These are phyloP conservation scores for Podospora conica DNA, from an alignment of 495 filamentous ascomycete genomes.

Conservation along the genomic window DNA sequence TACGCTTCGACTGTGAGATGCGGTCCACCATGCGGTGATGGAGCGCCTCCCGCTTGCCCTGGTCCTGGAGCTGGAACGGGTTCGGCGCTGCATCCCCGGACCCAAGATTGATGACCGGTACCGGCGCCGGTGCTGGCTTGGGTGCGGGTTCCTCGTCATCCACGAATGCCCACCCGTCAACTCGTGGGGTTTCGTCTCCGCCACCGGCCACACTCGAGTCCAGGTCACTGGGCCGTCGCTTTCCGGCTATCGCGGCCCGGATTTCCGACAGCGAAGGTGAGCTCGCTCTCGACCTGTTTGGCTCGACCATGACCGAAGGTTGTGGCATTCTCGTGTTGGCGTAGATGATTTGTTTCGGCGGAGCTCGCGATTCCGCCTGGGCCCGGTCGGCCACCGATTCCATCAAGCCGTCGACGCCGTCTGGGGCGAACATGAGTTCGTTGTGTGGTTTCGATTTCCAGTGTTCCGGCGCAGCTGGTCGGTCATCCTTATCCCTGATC, in stretches of 20 bases:
- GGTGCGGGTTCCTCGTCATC: slow-evolving; percentile 61
- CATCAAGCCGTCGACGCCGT: slow-evolving; percentile 59
- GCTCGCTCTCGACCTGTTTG: slow-evolving; percentile 43
- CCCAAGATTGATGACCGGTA: slow-evolving; percentile 45
- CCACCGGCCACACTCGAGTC: slow-evolving; percentile 57
- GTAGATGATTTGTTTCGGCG: slow-evolving; percentile 71
- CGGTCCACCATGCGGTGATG: slow-evolving; percentile 90
- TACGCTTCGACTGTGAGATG: slow-evolving; percentile 65
- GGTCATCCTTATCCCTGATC: slow-evolving; percentile 57
- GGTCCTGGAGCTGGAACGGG: slow-evolving; percentile 75
- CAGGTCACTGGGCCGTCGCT: slow-evolving; percentile 54
- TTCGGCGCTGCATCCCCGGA: slow-evolving; percentile 59
- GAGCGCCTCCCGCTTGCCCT: slow-evolving; percentile 71
- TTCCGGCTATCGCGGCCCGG: slow-evolving; percentile 78
- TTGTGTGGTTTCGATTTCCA: slow-evolving; percentile 74
- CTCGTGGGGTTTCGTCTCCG: slow-evolving; percentile 73
- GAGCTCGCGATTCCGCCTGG: slow-evolving; percentile 64
- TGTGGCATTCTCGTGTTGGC: slow-evolving; percentile 71
- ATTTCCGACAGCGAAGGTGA: slow-evolving; percentile 84
- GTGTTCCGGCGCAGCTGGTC: slow-evolving; percentile 70
- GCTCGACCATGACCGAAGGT: slow-evolving; percentile 24
- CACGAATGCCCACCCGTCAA: slow-evolving; percentile 91
- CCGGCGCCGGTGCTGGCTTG: slow-evolving; percentile 21
- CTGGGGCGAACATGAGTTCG: slow-evolving; percentile 80
- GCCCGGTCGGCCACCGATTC: slow-evolving; percentile 62